These are phyloP conservation scores for Pichia eremophila DNA, from an alignment of 805 yeast species.

Conservation along the genomic window DNA sequence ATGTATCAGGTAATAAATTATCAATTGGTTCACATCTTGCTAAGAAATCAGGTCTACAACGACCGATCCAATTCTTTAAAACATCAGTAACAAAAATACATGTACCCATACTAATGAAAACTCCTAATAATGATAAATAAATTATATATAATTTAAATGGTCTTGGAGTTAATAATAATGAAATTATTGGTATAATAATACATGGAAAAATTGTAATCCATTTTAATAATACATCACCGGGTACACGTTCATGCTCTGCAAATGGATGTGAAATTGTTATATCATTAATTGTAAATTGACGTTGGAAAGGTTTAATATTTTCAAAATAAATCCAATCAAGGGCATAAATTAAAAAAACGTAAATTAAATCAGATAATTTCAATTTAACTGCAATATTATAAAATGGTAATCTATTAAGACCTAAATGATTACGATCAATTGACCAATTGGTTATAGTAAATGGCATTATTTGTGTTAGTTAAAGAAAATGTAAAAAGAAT, in stretches of 20 bases:
- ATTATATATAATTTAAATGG: conserved; percentile 49
- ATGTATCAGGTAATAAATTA: conserved; percentile 44
- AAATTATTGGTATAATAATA: conserved; percentile 25
- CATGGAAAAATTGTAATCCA: conserved; percentile 46
- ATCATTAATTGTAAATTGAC: conserved; percentile 73
- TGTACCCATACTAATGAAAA: conserved; percentile 47
- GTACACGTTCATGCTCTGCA: conserved; percentile 65
- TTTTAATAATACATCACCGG: conserved; percentile 43
- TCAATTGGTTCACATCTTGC: conserved; percentile 69
- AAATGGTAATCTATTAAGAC: conserved; percentile 15
- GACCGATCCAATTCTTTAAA: conserved; percentile 75
- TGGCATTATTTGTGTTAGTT: neutral
- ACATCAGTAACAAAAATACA: conserved; percentile 61
- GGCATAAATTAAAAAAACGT: conserved; percentile 12
- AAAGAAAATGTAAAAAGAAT: too few species aligned
- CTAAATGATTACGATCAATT: conserved; percentile 23
- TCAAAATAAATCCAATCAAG: conserved; percentile 22
- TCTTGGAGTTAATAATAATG: conserved; percentile 34
- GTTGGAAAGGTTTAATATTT: conserved; percentile 51
- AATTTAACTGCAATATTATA: conserved; percentile 16
- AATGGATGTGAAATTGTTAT: conserved; percentile 72
- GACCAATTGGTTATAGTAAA: conserved; percentile 3
- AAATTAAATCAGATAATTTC: conserved; percentile 20
- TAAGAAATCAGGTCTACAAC: conserved; percentile 87
- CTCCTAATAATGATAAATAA: conserved; percentile 59